Base-by-base conservation (phyloP, 108 stramenopile genomes). In the Pseudonitzschia delicatissima region DNA sequence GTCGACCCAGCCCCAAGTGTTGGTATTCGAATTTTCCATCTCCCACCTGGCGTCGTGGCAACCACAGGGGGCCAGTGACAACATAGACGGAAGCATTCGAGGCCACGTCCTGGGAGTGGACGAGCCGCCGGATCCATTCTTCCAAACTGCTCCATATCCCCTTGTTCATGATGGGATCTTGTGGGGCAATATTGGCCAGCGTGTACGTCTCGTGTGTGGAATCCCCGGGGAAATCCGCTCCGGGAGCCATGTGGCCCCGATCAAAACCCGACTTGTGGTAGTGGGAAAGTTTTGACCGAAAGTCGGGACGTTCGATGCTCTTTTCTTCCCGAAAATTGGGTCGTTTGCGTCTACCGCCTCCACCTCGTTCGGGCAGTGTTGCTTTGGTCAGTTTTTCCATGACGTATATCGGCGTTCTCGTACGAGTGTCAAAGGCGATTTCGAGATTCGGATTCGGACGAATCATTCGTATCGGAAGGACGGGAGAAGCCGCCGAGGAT, bases 221-320 rank as follows among this genome's bases (percentile, higher is more conserved):
- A n/a, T 71, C 18, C 13, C 39, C 37, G 21, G 35, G 45, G 67
- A 84, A 89, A 58, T 91, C 86, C 0, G 85, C 85, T 18, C 86
- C 87, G 4, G 86, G 84, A 48, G 88, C 87, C 71, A 88, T 53
- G 62, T 93, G 92, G 13, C 93, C 93, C n/a, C 90, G 80, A 76
- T 94, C 93, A 47, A 77, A 94, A 2, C 89, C 93, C 39, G 83
- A 83, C 26, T 84, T 64, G 9, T 71, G 64, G 66, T 89, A 94
- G 64, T 89, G 74, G 5, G 66, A 57, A 66, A 85, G 77, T 7
- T 78, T 69, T 2, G 89, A 86, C n/a, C 87, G 78, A 66, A 72
- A 81, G 35, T 63, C 52, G 18, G 76, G 72, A 2, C 68, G 64
- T 17, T 31, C 51, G 4, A 94, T 62, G 1, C 67, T 45, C 39